These are phyloP conservation scores for Ophiostoma piceae DNA, from an alignment of 2,329 filamentous ascomycete genomes.

Conservation along the genomic window DNA sequence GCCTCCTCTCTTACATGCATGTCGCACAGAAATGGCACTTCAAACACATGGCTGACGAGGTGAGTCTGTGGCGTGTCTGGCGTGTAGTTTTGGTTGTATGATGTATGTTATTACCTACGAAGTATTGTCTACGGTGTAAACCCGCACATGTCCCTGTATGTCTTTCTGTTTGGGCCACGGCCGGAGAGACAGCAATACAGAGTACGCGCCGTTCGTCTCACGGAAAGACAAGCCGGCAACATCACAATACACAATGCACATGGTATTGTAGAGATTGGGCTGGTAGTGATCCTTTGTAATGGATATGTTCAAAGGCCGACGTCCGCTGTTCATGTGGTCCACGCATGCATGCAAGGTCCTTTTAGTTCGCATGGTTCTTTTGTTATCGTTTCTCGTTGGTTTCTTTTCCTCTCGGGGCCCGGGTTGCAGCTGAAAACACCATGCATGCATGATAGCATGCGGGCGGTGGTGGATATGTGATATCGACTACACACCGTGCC, in stretches of 20 bases:
- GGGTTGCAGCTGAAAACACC: not conserved
- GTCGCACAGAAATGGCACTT: not conserved
- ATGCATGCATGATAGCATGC: not conserved
- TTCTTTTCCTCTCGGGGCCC: not conserved
- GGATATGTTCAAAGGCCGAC: not conserved
- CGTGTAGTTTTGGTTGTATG: not conserved
- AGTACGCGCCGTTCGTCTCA: conserved; percentile 1
- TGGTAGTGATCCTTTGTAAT: not conserved
- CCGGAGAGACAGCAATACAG: not conserved
- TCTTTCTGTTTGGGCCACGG: not conserved
- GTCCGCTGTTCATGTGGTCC: not conserved
- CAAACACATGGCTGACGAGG: not conserved
- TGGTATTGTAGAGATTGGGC: not conserved
- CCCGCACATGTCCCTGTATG: not conserved
- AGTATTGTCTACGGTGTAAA: too few relatives aligned
- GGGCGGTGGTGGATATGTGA: not conserved
- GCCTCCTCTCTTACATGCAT: not conserved
- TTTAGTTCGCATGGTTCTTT: not conserved
- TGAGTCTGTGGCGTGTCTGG: not conserved
- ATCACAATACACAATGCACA: not conserved
- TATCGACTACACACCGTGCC: not conserved
- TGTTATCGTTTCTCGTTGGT: not conserved
- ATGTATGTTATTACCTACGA: too few relatives aligned
- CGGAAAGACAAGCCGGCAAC: not conserved
- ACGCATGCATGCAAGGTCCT: not conserved